These are phyloP conservation scores for Pleurotus salmoneostramineus DNA, from an alignment of 768 basidiomycete genomes.

Conservation along the genomic window DNA sequence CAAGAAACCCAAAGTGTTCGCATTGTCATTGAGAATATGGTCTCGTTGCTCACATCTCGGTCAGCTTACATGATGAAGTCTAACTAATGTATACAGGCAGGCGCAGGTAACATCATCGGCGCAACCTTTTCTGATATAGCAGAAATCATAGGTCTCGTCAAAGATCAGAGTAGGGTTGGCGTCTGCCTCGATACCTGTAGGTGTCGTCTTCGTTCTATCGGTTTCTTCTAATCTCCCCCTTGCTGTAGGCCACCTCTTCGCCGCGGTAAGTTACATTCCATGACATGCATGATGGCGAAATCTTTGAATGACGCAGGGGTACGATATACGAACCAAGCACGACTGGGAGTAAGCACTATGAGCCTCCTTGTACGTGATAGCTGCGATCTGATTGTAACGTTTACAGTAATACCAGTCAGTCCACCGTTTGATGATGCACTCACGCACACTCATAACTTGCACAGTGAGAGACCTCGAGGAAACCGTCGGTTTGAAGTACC, in stretches of 20 bases:
- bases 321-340: slow-evolving; percentile 71
- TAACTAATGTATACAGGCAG: slow-evolving; percentile 45
- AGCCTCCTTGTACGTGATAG: background rate
- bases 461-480: slow-evolving; percentile 62
- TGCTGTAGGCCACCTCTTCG: slow-evolving; percentile 65
- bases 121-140: slow-evolving; percentile 65
- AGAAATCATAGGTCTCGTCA: slow-evolving; percentile 63
- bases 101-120: slow-evolving; percentile 76
- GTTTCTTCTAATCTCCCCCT: background rate
- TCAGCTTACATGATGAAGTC: background rate
- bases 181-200: slow-evolving; percentile 86
- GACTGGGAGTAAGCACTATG: slow-evolving; percentile 62
- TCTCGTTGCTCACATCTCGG: slow-evolving; percentile 14
- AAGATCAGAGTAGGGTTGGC: slow-evolving; percentile 72
- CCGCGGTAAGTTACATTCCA: slow-evolving; percentile 47
- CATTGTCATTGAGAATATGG: slow-evolving; percentile 85
- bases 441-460: background rate
- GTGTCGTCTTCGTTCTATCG: slow-evolving; percentile 11
- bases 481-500: slow-evolving; percentile 67
- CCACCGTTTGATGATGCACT: background rate
- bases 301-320: slow-evolving; percentile 44
- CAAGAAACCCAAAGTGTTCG: slow-evolving; percentile 50
- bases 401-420: slow-evolving; percentile 21
- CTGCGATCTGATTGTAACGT: background rate
- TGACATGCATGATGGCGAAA: background rate